A percentile compares a stretch with the other conserved stretches of the same genome.
Evolutionary conservation across 2,329 filamentous ascomycete genomes (phyloP).

Genomic region (Colletotrichum salicis): DNA sequence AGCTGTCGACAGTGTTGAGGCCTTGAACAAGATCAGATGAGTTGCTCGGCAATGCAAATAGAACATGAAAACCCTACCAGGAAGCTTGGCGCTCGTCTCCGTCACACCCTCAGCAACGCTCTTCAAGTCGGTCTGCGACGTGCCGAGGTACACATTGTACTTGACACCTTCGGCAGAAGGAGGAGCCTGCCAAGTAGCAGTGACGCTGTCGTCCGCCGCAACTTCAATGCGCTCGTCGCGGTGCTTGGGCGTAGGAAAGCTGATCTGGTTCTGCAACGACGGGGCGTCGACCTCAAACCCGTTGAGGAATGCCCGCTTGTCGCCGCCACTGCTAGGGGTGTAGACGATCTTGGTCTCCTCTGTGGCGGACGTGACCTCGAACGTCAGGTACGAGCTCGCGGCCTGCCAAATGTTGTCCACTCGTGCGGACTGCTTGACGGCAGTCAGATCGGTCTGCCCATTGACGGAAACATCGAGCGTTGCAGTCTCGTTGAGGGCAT

Average conservation of each 20-base stretch:
- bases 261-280: constrained; percentile 39
- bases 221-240: constrained; percentile 43
- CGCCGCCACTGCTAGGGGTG: constrained; percentile 35
- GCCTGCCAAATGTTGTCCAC: constrained; percentile 46
- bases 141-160: constrained; percentile 44
- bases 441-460: constrained; percentile 34
- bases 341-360: constrained; percentile 42
- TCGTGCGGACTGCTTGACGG: constrained; percentile 39
- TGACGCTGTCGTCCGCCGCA: constrained; percentile 28
- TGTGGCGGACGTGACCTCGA: constrained; percentile 36
- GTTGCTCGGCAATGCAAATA: neutral
- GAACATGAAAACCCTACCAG: neutral
- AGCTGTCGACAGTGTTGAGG: constrained; percentile 40
- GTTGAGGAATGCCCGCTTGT: constrained; percentile 43
- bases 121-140: constrained; percentile 28
- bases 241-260: constrained; percentile 43
- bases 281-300: constrained; percentile 45
- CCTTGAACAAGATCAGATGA: constrained; percentile 6
- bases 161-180: constrained; percentile 32
- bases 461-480: constrained; percentile 41
- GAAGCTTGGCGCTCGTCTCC: constrained; percentile 11
- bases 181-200: constrained; percentile 40
- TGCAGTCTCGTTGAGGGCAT: constrained; percentile 38
- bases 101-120: constrained; percentile 35
- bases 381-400: constrained; percentile 41